Evolutionary conservation across 129 eudicot genomes (phyloP).

Genomic region (Scalesia atractyloides): DNA sequence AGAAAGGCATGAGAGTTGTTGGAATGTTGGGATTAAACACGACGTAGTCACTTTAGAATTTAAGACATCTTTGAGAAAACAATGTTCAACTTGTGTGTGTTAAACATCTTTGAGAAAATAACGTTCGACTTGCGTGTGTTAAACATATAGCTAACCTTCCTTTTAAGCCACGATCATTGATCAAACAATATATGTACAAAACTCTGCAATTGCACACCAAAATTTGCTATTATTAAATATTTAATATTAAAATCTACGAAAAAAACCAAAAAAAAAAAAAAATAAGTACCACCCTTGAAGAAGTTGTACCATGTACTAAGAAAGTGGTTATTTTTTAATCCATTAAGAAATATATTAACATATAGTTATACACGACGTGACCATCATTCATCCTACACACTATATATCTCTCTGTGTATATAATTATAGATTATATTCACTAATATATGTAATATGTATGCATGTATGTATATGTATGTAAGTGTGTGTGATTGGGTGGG

Average conservation of each 20-base stretch:
- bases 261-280: neutral
- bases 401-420: neutral
- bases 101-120: no score
- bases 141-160: no score
- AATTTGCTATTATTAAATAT: no score
- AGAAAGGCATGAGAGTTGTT: neutral
- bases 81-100: no score
- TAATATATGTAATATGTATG: no score
- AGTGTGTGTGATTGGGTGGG: slow-evolving; percentile 10
- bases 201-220: neutral
- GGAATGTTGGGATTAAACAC: neutral
- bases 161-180: no score
- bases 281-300: slow-evolving; percentile 20
- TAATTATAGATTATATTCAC: no score
- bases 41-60: no score
- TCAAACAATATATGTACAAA: no score
- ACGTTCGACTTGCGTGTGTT: no score
- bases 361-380: slow-evolving; percentile 38
- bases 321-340: neutral
- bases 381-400: slow-evolving; percentile 53
- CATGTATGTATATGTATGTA: neutral
- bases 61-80: no score
- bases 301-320: slow-evolving; percentile 13
- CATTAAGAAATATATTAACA: neutral
- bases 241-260: neutral